A percentile compares a stretch with the other conserved stretches of the same genome.
Evolutionary conservation across 2,329 filamentous ascomycete species (phyloP).

Genomic region (Calycina marina): DNA sequence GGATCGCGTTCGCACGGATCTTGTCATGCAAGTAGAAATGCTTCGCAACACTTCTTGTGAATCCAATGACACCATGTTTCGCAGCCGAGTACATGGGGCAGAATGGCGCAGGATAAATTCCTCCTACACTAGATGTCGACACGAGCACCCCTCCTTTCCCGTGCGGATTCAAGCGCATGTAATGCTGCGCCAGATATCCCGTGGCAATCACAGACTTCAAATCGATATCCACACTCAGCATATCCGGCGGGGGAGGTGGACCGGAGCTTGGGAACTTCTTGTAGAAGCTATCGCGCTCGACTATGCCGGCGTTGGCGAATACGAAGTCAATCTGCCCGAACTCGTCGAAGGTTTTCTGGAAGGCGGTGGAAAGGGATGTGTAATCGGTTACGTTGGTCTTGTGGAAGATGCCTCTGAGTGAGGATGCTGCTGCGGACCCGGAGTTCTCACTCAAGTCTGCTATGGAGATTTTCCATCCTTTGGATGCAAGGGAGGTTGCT

Average conservation of each 20-base stretch:
- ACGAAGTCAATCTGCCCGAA: constrained; percentile 7
- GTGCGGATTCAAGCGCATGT: constrained; percentile 13
- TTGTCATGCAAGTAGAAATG: constrained; percentile 5
- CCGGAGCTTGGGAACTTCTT: not conserved
- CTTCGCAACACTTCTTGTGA: constrained; percentile 2
- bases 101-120: constrained; percentile 7
- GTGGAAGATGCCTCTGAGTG: constrained; percentile 1
- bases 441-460: constrained; percentile 3
- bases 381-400: constrained; percentile 5
- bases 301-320: constrained; percentile 36
- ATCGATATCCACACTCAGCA: constrained; percentile 27
- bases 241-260: constrained; percentile 10
- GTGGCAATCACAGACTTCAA: constrained; percentile 34
- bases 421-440: constrained; percentile 2
- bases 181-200: constrained; percentile 30
- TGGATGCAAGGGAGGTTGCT: constrained; percentile 3
- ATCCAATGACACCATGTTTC: constrained; percentile 6
- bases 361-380: constrained; percentile 2
- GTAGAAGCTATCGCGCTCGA: constrained; percentile 26
- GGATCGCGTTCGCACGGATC: constrained; percentile 6
- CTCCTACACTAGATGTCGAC: constrained; percentile 3
- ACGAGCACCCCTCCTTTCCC: constrained; percentile 2
- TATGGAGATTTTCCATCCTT: constrained; percentile 5
- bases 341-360: constrained; percentile 2
- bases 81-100: constrained; percentile 7